Conservation (phyloP, 371 early-diverging fungal genomes). For the Mortierella sp. region DNA sequence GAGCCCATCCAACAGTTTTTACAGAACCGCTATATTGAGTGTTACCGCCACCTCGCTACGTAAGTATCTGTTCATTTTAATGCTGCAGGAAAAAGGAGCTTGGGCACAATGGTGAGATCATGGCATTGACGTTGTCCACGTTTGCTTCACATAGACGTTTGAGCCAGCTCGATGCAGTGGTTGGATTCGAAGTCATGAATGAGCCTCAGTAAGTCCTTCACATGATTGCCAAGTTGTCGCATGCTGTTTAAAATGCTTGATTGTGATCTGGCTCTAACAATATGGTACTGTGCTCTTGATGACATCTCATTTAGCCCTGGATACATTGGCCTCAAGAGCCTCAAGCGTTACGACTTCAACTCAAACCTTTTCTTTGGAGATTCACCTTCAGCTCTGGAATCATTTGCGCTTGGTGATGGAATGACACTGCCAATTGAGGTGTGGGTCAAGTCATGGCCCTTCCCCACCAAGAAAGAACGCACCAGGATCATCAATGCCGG, state of each 20-base stretch:
- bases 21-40: slow-evolving; percentile 66
- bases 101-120: slow-evolving; percentile 1
- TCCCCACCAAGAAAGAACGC: slow-evolving; percentile 74
- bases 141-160: slow-evolving; percentile 66
- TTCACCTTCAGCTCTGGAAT: slow-evolving; percentile 79
- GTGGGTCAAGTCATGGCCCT: slow-evolving; percentile 83
- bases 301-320: slow-evolving; percentile 62
- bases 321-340: slow-evolving; percentile 76
- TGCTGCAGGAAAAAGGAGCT: neutral
- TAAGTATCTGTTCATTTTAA: slow-evolving; percentile 5
- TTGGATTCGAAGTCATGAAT: slow-evolving; percentile 88
- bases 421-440: slow-evolving; percentile 76
- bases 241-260: neutral
- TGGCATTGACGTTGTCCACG: slow-evolving; percentile 49
- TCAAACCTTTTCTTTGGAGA: slow-evolving; percentile 79
- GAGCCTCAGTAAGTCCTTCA: slow-evolving; percentile 77
- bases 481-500: slow-evolving; percentile 70
- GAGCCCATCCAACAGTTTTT: slow-evolving; percentile 70
- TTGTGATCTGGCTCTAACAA: neutral
- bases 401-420: slow-evolving; percentile 79
- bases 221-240: neutral
- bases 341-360: slow-evolving; percentile 74
- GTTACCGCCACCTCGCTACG: slow-evolving; percentile 67
- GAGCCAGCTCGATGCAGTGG: slow-evolving; percentile 70
- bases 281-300: neutral